Evolutionary conservation across 192 early-diverging fungal species (phyloP).

Genomic region (Coemansia furcata): DNA sequence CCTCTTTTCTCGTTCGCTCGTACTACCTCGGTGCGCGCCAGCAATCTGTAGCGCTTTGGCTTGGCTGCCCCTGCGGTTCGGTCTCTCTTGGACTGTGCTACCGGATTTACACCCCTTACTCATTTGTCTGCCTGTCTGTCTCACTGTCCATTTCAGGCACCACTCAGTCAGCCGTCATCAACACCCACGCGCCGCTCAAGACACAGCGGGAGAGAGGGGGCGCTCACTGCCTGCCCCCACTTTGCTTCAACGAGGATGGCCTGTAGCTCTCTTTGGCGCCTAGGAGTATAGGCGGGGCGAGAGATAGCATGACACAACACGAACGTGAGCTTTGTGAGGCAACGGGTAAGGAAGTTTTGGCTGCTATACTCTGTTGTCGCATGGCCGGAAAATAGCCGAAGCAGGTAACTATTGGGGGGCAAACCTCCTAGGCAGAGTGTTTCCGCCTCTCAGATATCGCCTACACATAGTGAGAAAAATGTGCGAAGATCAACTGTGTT

Average conservation of each 20-base stretch:
- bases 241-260: background rate
- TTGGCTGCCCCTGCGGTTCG: no score
- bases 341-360: background rate
- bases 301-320: background rate
- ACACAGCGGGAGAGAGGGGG: background rate
- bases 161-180: background rate
- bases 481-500: no score
- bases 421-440: background rate
- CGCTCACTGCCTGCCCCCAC: background rate
- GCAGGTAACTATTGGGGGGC: background rate
- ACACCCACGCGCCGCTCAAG: background rate
- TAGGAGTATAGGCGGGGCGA: background rate
- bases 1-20: background rate
- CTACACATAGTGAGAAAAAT: background rate
- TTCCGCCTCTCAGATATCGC: background rate
- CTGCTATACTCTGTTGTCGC: background rate
- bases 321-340: background rate
- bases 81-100: no score
- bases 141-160: background rate
- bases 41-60: background rate
- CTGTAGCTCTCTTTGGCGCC: background rate
- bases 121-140: background rate
- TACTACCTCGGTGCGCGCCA: background rate
- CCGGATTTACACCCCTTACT: no score
- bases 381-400: background rate